phyloP scores from a whole-genome alignment of 2,329 filamentous ascomycete genomes.

The Nemania serpens region DNA sequence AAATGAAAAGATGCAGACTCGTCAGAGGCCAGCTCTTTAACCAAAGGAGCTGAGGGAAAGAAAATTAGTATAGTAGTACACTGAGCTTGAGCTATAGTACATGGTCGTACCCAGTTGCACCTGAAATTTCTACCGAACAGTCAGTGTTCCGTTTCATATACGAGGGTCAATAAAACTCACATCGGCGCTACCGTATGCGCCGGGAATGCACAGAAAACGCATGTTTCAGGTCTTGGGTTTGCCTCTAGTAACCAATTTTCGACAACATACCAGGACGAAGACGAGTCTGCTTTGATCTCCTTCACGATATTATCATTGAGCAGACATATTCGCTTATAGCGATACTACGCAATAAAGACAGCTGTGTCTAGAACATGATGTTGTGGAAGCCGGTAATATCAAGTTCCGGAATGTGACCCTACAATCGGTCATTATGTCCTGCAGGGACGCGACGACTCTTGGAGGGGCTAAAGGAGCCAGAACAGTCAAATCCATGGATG shows the following conservation, averaged over 20 bases:
- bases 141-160: slow-evolving; percentile 19
- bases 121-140: slow-evolving; percentile 55
- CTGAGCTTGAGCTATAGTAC: slow-evolving; percentile 13
- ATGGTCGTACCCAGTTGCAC: slow-evolving; percentile 53
- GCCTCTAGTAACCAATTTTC: slow-evolving; percentile 3
- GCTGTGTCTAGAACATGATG: slow-evolving; percentile 5
- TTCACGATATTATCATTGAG: slow-evolving; percentile 1
- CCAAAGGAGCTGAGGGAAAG: slow-evolving; percentile 48
- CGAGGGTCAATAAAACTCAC: slow-evolving; percentile 32
- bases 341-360: slow-evolving; percentile 24
- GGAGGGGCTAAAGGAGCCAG: neutral
- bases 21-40: slow-evolving; percentile 53
- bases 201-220: slow-evolving; percentile 62
- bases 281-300: slow-evolving; percentile 9
- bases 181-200: slow-evolving; percentile 60
- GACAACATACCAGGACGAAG: slow-evolving; percentile 24
- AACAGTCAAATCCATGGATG: neutral
- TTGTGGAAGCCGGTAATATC: neutral
- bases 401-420: slow-evolving; percentile 9
- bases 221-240: slow-evolving; percentile 44
- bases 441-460: neutral
- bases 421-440: neutral
- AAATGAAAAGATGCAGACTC: slow-evolving; percentile 55
- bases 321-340: slow-evolving; percentile 19
- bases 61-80: slow-evolving; percentile 23